Percentiles rank a stretch among this genome's conserved stretches.
phyloP scores from a whole-genome alignment of 345 rosid species.

The Populus nigra region DNA sequence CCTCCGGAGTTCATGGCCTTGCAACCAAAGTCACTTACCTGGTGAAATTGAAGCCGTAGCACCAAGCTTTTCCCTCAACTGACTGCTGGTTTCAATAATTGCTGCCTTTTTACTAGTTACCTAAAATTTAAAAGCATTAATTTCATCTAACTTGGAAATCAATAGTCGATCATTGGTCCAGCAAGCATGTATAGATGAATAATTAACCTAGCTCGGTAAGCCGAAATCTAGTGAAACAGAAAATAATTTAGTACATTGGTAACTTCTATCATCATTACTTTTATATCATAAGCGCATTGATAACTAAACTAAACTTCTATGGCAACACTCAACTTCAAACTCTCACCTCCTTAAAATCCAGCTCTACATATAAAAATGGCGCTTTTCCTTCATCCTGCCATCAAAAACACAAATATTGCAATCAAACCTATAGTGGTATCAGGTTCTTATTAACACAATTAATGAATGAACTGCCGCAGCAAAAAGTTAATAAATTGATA shows the following conservation, averaged over 20 bases:
- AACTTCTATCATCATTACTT: no score
- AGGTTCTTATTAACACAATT: no score
- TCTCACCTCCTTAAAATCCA: slow-evolving; percentile 90
- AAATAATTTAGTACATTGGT: slow-evolving; percentile 1
- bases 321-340: slow-evolving; percentile 13
- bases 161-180: background rate
- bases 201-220: background rate
- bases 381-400: slow-evolving; percentile 83
- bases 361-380: slow-evolving; percentile 79
- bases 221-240: background rate
- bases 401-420: background rate
- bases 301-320: background rate
- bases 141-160: slow-evolving; percentile 1
- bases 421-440: no score
- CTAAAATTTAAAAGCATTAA: slow-evolving; percentile 31
- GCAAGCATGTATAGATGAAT: slow-evolving; percentile 1
- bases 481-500: no score
- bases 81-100: slow-evolving; percentile 56
- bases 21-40: slow-evolving; percentile 39
- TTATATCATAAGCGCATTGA: no score
- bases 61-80: slow-evolving; percentile 71
- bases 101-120: slow-evolving; percentile 89
- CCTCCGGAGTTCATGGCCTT: background rate
- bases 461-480: background rate
- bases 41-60: slow-evolving; percentile 62